phyloP scores from a whole-genome alignment of 2,329 filamentous ascomycete genomes.

The Helotiales sp. region DNA sequence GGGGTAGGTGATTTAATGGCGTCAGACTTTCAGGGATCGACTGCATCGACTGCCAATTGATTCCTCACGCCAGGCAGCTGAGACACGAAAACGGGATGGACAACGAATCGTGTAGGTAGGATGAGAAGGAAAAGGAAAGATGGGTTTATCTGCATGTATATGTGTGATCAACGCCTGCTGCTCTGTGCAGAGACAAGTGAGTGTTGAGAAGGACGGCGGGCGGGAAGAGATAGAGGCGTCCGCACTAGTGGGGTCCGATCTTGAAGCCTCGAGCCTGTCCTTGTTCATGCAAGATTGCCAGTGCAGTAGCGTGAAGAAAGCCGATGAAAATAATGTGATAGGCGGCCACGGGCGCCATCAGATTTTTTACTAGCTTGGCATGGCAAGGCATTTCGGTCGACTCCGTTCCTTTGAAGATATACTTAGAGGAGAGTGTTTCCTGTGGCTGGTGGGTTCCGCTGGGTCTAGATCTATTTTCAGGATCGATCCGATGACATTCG shows the following conservation, averaged over 20 bases:
- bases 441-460: neutral
- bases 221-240: slow-evolving; percentile 9
- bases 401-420: slow-evolving; percentile 1
- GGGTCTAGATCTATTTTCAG: neutral
- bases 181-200: neutral
- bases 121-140: neutral
- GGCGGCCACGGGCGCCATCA: slow-evolving; percentile 4
- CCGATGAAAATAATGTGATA: neutral
- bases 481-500: neutral
- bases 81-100: neutral
- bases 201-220: neutral
- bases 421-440: neutral
- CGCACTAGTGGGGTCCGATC: slow-evolving; percentile 1
- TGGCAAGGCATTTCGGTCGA: neutral
- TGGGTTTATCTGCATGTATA: neutral
- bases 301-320: neutral
- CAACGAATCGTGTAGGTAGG: neutral
- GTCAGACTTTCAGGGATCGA: neutral
- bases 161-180: neutral
- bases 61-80: neutral
- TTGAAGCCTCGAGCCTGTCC: no score
- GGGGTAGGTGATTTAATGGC: slow-evolving; percentile 5
- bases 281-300: no score
- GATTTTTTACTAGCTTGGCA: slow-evolving; percentile 3
- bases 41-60: slow-evolving; percentile 3